Base-by-base conservation (phyloP, 2,329 filamentous ascomycete species). In the Fusarium dimerum region DNA sequence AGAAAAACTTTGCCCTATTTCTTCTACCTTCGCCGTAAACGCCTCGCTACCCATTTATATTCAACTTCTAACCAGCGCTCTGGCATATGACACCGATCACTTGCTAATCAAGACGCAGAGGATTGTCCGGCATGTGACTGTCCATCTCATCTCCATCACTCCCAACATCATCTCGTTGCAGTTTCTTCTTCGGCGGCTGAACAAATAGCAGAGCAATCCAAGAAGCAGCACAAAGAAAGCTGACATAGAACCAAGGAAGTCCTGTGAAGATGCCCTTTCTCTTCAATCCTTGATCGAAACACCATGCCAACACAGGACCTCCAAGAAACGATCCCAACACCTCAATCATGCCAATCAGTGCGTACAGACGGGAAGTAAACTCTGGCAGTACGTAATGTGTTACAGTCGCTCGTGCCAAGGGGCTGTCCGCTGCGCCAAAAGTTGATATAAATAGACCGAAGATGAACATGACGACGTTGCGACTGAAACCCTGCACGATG, bases 331-430 rank as follows among this genome's bases (percentile, higher is more conserved):
- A 67, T 0, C 74, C 74, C 8, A 69, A 39, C 6, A 73, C 68
- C 53, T 76, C 74, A 3, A 68, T 61, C 59, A 75, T 76, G 50
- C 70, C 68, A 36, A 74, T 69, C 51, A 76, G 60, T 2, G 73
- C 73, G 53, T 76, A 76, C 3, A 76, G 56, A 20, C 73, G 66
- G 32, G 74, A 75, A 2, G 72, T 76, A 29, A 69, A 69, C 43
- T 71, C 62, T 8, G 69, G 57, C 11, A 66, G 57, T 16, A 76
- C 72, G 47, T 72, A 73, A 47, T 72, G 71, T 1, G 74, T 72
- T 8, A 74, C 60, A 2, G 73, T 71, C n/a, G 74, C 72, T 32
- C 74, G 65, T 2, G 69, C 68, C 11, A 76, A 64, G 2, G 74
- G 72, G 34, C 63, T 70, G 17, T 69, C 67, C 0, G 72, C 73